Evolutionary conservation across 305 asterid genomes (phyloP).

Genomic region (Withania somnifera): DNA sequence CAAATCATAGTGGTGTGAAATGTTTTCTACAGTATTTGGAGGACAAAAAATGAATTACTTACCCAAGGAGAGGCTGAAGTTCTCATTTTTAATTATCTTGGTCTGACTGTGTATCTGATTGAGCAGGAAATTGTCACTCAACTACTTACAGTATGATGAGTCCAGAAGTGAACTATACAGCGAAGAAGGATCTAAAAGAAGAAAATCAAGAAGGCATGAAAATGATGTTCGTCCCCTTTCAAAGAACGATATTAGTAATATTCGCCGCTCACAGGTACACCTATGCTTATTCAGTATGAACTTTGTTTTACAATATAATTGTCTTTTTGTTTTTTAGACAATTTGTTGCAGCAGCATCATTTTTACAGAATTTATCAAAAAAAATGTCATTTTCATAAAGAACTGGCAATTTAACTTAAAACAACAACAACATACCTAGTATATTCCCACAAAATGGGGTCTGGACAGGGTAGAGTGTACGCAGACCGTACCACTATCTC

Average conservation of each 20-base stretch:
- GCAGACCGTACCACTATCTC: too few relatives aligned
- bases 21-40: background rate
- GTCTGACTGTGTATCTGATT: slow-evolving; percentile 25
- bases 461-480: too few relatives aligned
- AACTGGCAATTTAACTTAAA: background rate
- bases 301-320: background rate
- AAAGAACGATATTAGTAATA: slow-evolving; percentile 56
- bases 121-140: slow-evolving; percentile 65
- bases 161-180: slow-evolving; percentile 33
- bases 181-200: slow-evolving; percentile 64
- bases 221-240: slow-evolving; percentile 42
- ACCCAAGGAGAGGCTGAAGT: background rate
- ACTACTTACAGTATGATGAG: slow-evolving; percentile 53
- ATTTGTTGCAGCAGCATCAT: background rate
- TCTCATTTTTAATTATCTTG: background rate
- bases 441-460: too few relatives aligned
- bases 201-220: slow-evolving; percentile 53
- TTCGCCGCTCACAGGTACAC: slow-evolving; percentile 74
- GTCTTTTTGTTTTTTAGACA: background rate
- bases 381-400: background rate
- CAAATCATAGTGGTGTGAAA: background rate
- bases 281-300: slow-evolving; percentile 5
- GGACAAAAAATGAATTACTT: background rate
- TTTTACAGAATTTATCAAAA: background rate
- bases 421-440: too few relatives aligned